These are phyloP conservation scores for Blastocystis sp. DNA, from an alignment of 352 stramenopile genomes.

Conservation along the genomic window DNA sequence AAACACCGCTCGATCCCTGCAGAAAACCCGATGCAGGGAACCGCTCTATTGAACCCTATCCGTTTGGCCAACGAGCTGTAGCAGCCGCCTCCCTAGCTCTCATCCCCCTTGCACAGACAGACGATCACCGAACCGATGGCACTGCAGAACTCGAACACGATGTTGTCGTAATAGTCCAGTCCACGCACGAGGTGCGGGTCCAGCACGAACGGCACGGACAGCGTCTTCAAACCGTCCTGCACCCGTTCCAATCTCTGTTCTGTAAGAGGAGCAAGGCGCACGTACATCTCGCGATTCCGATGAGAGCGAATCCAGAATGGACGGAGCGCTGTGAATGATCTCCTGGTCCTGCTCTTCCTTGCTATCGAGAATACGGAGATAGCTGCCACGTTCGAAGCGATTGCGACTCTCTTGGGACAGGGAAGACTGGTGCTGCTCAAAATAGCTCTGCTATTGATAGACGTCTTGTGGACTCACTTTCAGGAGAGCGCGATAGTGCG, in stretches of 20 bases:
- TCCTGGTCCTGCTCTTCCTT: slow-evolving; percentile 26
- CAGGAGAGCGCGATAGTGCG: slow-evolving; percentile 8
- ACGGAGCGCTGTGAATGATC: slow-evolving; percentile 37
- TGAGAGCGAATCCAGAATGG: slow-evolving; percentile 18
- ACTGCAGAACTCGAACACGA: slow-evolving; percentile 60
- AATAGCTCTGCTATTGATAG: slow-evolving; percentile 34
- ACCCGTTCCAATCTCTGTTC: slow-evolving; percentile 33
- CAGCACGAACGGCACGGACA: slow-evolving; percentile 29
- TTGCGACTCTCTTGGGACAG: slow-evolving; percentile 66
- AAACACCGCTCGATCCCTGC: slow-evolving; percentile 57
- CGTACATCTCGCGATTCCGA: background rate
- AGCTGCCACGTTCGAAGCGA: slow-evolving; percentile 45
- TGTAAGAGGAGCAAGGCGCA: background rate
- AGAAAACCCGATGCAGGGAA: slow-evolving; percentile 67
- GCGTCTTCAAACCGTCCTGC: background rate
- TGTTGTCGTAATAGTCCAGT: slow-evolving; percentile 70
- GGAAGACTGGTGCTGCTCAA: slow-evolving; percentile 12
- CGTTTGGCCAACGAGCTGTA: slow-evolving; percentile 6
- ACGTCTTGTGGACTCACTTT: background rate
- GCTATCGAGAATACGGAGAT: slow-evolving; percentile 69
- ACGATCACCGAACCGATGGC: slow-evolving; percentile 13
- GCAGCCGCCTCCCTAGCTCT: slow-evolving; percentile 44
- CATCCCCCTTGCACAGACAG: background rate
- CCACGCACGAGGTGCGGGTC: slow-evolving; percentile 50
- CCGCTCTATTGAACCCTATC: background rate